Percentiles rank a stretch among this genome's conserved stretches.
Conservation (phyloP, 495 filamentous ascomycete species). For the Penicillium daleae region DNA sequence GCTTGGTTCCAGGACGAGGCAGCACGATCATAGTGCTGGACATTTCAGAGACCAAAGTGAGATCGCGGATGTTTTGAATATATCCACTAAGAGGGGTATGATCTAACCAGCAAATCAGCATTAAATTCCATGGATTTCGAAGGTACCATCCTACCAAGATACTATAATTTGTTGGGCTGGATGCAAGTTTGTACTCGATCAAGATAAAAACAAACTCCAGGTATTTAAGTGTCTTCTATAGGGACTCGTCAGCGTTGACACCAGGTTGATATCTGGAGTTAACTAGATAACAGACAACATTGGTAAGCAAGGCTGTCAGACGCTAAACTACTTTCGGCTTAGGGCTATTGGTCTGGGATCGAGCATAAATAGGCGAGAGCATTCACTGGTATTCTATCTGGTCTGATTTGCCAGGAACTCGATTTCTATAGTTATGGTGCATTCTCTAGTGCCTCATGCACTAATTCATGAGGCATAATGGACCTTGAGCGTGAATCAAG, state of each 20-base stretch:
- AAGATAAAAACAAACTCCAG: background rate
- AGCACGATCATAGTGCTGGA: slow-evolving; percentile 28
- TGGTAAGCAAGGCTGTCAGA: background rate
- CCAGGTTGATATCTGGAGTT: background rate
- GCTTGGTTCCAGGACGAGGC: slow-evolving; percentile 33
- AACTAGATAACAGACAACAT: background rate
- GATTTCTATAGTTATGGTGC: too few species aligned
- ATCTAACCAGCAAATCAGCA: background rate
- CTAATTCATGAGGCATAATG: too few species aligned
- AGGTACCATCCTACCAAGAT: background rate
- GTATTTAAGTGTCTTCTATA: background rate
- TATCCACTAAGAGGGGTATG: background rate
- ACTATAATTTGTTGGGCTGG: background rate
- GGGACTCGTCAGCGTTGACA: background rate
- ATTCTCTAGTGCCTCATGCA: too few species aligned
- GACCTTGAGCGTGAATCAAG: too few species aligned
- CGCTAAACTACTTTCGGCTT: background rate
- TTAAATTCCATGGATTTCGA: background rate
- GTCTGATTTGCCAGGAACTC: too few species aligned
- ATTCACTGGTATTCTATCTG: too few species aligned
- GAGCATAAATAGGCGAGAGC: background rate
- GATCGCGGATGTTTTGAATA: background rate
- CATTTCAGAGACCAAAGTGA: slow-evolving; percentile 20
- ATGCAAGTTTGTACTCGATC: background rate
- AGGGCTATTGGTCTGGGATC: background rate